Conservation (phyloP, 257 asterid genomes). For the Rubia yunnanensis region DNA sequence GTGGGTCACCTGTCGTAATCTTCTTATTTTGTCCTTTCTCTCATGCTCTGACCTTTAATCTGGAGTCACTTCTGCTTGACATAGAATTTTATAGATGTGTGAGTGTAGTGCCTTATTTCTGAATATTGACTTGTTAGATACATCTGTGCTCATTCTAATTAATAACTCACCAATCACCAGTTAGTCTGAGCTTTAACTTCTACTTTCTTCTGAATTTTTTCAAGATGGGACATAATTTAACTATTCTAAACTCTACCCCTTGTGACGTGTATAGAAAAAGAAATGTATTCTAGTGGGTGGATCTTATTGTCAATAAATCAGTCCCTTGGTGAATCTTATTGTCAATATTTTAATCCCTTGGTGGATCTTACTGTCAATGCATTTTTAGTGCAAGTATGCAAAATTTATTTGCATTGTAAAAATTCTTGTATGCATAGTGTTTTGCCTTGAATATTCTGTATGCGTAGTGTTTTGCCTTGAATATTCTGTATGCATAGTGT, state of each 20-base stretch:
- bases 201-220: neutral
- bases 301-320: neutral
- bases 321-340: neutral
- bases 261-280: neutral
- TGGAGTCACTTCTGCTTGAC: constrained; percentile 2
- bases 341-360: neutral
- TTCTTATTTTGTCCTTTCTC: neutral
- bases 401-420: neutral
- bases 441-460: neutral
- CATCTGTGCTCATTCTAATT: neutral
- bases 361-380: neutral
- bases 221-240: neutral
- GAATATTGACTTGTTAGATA: neutral
- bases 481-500: neutral
- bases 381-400: neutral
- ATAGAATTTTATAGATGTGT: neutral
- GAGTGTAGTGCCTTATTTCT: constrained; percentile 1
- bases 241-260: neutral
- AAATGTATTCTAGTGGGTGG: neutral
- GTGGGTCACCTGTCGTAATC: constrained; percentile 26
- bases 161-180: neutral
- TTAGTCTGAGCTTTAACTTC: neutral
- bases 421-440: neutral
- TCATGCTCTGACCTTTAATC: neutral
- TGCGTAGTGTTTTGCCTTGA: neutral